phyloP scores from a whole-genome alignment of 2,329 filamentous ascomycete genomes.

The Tolypocladium cylindrosporum region DNA sequence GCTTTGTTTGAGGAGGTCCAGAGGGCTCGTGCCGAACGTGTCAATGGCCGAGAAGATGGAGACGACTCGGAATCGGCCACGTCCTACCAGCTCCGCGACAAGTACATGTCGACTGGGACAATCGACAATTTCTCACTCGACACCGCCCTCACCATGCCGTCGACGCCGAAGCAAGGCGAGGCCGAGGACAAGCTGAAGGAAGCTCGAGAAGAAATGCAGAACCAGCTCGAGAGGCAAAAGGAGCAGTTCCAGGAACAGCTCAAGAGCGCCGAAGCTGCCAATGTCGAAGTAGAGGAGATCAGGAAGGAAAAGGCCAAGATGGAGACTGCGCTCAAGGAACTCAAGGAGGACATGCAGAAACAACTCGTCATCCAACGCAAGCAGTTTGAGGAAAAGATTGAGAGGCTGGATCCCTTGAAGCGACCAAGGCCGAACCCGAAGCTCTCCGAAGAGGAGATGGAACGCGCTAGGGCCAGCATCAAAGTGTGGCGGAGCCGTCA shows the following conservation, averaged over 20 bases:
- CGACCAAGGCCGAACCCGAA: slow-evolving; percentile 49
- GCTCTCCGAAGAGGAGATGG: slow-evolving; percentile 63
- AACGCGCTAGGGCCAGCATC: slow-evolving; percentile 55
- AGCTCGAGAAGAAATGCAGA: slow-evolving; percentile 73
- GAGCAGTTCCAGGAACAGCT: slow-evolving; percentile 73
- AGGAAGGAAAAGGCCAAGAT: slow-evolving; percentile 74
- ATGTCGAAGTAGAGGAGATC: slow-evolving; percentile 74
- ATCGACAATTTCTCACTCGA: slow-evolving; percentile 95
- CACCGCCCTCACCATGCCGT: slow-evolving; percentile 87
- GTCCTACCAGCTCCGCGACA: slow-evolving; percentile 82
- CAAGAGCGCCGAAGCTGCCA: slow-evolving; percentile 62
- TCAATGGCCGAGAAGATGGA: slow-evolving; percentile 64
- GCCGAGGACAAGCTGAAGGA: slow-evolving; percentile 66
- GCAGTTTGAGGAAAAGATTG: slow-evolving; percentile 74
- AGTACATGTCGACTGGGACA: slow-evolving; percentile 90
- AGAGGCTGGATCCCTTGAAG: slow-evolving; percentile 60
- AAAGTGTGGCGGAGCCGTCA: slow-evolving; percentile 73
- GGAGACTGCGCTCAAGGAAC: slow-evolving; percentile 66
- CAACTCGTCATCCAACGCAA: slow-evolving; percentile 76
- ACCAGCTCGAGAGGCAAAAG: slow-evolving; percentile 72
- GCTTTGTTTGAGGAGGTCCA: slow-evolving; percentile 90
- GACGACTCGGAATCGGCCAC: slow-evolving; percentile 85
- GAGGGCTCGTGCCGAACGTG: slow-evolving; percentile 67
- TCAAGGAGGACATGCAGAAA: slow-evolving; percentile 83
- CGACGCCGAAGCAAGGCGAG: slow-evolving; percentile 72